phyloP scores from a whole-genome alignment of 441 rosid genomes.

The Gossypium trilobum region DNA sequence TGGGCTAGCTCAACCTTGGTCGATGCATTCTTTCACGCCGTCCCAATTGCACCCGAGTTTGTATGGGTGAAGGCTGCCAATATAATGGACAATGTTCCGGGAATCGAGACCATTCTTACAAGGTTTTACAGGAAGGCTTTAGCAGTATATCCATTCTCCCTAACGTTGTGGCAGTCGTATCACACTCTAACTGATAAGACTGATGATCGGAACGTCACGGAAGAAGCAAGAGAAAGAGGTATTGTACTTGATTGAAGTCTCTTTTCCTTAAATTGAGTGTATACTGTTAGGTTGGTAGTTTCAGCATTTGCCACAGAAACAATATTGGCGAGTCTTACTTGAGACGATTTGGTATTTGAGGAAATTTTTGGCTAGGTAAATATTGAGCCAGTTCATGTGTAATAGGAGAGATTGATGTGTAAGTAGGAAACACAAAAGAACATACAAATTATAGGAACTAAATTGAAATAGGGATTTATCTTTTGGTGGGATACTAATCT shows the following conservation, averaged over 20 bases:
- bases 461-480: slow-evolving; percentile 13
- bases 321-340: slow-evolving; percentile 15
- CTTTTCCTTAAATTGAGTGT: neutral
- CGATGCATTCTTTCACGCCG: slow-evolving; percentile 46
- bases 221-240: slow-evolving; percentile 58
- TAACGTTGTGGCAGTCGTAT: slow-evolving; percentile 52
- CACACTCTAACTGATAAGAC: slow-evolving; percentile 20
- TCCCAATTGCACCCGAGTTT: slow-evolving; percentile 75
- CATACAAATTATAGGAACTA: slow-evolving; percentile 18
- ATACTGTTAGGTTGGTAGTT: slow-evolving; percentile 18
- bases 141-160: slow-evolving; percentile 61
- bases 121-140: slow-evolving; percentile 57
- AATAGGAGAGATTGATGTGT: slow-evolving; percentile 4
- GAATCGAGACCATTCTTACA: slow-evolving; percentile 32
- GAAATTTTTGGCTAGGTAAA: neutral
- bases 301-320: neutral
- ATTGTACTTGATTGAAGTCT: slow-evolving; percentile 32
- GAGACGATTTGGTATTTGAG: neutral
- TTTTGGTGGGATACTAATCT: neutral
- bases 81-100: slow-evolving; percentile 33
- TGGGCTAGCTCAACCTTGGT: slow-evolving; percentile 65
- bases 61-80: slow-evolving; percentile 69
- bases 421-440: slow-evolving; percentile 17
- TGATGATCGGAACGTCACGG: slow-evolving; percentile 30
- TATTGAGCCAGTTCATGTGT: slow-evolving; percentile 8